Evolutionary conservation across 176 grass and related monocot genomes (phyloP), one percentile per base, ranked within the genome.

Genomic region (Microstegium vimineum): DNA sequence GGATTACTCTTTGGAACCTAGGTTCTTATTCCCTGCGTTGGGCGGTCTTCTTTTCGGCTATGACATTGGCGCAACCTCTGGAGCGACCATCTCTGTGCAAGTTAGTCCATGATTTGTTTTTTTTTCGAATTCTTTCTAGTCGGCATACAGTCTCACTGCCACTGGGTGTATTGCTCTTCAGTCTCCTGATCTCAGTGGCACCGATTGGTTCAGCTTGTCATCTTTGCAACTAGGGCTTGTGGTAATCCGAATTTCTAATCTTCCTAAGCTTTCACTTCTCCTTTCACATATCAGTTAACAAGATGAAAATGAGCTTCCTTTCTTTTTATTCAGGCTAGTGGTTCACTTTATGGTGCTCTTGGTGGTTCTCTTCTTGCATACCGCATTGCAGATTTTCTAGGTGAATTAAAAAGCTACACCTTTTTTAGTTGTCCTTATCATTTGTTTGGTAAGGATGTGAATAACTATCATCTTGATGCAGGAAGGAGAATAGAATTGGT

Each of bases 321-420:
- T 2, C 49, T 26, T 68, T 66, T 32, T 28, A 75, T 91, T 86
- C 62, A 95, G 93, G 96, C 94, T 10, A 99, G 96, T 66, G 91
- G 91, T 69, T 99, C 96, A 52, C 93, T 99, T 36, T 99, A 95
- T 90, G 96, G 93, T 80, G 96, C 96, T 69, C 96, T 99, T 84
- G 85, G 82, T 33, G 96, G 96, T 15, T 99, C 93, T 16, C 84
- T 95, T 72, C 78, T 90, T 17, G 87, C 93, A 37, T 99, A 99
- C 73, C 89, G 79, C 9, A 68, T 80, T 71, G 87, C 93, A 32
- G 96, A 99, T 86, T 84, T 93, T 80, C 78, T 95, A 82, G 96
- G 96, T 95, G 75, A 45, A 73, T 62, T 45, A 6, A 86, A 62
- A 75, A 3, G 17, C 46, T 35, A 65, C n/a, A 32, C 28, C 23